Percentiles rank a stretch among this genome's conserved stretches.
Conservation (phyloP, 768 basidiomycete genomes). For the Naganishia onofrii region DNA sequence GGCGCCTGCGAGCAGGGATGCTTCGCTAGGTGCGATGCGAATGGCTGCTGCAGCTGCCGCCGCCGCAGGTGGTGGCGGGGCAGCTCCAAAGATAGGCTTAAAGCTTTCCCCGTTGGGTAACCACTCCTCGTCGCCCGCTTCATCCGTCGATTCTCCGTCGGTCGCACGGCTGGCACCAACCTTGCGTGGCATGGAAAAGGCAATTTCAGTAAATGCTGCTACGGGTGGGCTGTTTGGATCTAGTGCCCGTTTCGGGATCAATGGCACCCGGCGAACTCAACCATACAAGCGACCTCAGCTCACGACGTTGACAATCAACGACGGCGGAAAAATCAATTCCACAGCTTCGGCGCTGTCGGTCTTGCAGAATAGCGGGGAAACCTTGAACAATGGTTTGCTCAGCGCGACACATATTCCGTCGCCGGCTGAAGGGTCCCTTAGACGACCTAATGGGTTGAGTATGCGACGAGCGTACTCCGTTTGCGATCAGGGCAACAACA, state of each 20-base stretch:
- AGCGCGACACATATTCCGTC: neutral
- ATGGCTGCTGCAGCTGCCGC: conserved; percentile 20
- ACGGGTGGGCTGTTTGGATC: conserved; percentile 41
- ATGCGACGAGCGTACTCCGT: conserved; percentile 51
- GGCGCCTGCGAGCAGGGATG: conserved; percentile 29
- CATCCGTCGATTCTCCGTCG: conserved; percentile 46
- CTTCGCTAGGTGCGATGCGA: conserved; percentile 15
- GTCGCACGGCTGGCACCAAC: conserved; percentile 40
- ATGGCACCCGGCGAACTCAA: conserved; percentile 37
- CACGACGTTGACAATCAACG: conserved; percentile 33
- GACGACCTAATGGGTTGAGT: conserved; percentile 35
- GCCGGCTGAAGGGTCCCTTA: conserved; percentile 7
- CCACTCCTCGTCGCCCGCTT: conserved; percentile 42
- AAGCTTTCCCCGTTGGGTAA: neutral
- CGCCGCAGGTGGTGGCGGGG: conserved; percentile 36
- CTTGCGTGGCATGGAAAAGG: conserved; percentile 38
- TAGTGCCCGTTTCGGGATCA: conserved; percentile 31
- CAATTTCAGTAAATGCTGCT: conserved; percentile 33
- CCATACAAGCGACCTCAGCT: conserved; percentile 46
- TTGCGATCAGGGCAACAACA: conserved; percentile 47
- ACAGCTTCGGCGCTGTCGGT: conserved; percentile 43
- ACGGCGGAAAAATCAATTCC: conserved; percentile 16
- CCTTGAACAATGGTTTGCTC: conserved; percentile 22
- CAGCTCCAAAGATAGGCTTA: conserved; percentile 4
- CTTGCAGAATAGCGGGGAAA: conserved; percentile 33